These are phyloP conservation scores for Globisporangium recalcitrans DNA, from an alignment of 352 stramenopile genomes.

Conservation along the genomic window DNA sequence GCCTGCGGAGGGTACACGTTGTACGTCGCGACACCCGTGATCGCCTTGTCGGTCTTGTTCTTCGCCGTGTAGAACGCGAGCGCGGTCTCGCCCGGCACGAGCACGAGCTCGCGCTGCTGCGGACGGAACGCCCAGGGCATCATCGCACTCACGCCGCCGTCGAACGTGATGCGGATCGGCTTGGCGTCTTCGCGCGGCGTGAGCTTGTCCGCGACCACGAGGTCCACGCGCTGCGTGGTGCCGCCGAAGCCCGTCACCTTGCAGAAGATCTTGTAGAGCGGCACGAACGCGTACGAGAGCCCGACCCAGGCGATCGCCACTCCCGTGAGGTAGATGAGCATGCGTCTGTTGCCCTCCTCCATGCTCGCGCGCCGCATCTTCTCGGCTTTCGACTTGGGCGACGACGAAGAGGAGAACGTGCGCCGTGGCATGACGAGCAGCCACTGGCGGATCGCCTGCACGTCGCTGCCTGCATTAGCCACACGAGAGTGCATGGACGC, in stretches of 20 bases:
- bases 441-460: slow-evolving; percentile 11
- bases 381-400: slow-evolving; percentile 40
- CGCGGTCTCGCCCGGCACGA: slow-evolving; percentile 97
- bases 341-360: slow-evolving; percentile 87
- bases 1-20: slow-evolving; percentile 98
- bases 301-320: slow-evolving; percentile 92
- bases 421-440: slow-evolving; percentile 19
- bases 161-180: slow-evolving; percentile 96
- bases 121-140: slow-evolving; percentile 97
- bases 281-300: slow-evolving; percentile 95
- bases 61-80: slow-evolving; percentile 98
- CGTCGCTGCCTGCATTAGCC: slow-evolving; percentile 1
- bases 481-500: not conserved
- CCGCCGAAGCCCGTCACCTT: slow-evolving; percentile 97
- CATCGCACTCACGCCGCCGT: slow-evolving; percentile 90
- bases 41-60: slow-evolving; percentile 95
- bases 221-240: slow-evolving; percentile 84
- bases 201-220: slow-evolving; percentile 80
- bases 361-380: slow-evolving; percentile 43
- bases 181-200: slow-evolving; percentile 88
- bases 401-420: slow-evolving; percentile 33
- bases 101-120: slow-evolving; percentile 90
- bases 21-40: slow-evolving; percentile 99
- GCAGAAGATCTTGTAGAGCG: slow-evolving; percentile 99
- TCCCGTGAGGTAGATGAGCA: slow-evolving; percentile 92